These are phyloP conservation scores for Bonia amplexicaulis DNA, from an alignment of 176 grass and related monocot species.

Conservation along the genomic window DNA sequence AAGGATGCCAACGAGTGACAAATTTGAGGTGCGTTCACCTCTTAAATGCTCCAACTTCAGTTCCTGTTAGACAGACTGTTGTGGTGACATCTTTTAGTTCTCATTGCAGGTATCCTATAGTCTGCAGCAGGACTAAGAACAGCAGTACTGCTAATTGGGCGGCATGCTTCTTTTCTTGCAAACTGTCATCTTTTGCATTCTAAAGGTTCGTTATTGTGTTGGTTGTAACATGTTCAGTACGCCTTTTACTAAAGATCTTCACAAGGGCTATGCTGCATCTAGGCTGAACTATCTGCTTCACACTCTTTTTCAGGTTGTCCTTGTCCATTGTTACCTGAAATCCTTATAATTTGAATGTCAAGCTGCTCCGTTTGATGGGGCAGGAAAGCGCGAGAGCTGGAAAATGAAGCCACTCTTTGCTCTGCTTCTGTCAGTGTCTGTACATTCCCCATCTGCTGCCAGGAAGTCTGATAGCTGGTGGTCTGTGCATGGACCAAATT, in stretches of 20 bases:
- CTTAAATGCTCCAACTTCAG: background rate
- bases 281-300: conserved; percentile 1
- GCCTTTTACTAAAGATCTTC: background rate
- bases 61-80: background rate
- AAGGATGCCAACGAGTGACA: conserved; percentile 10
- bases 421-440: conserved; percentile 54
- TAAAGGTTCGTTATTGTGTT: conserved; percentile 38
- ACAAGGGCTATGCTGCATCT: background rate
- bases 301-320: conserved; percentile 37
- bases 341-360: conserved; percentile 39
- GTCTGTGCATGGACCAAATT: conserved; percentile 40
- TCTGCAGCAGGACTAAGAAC: conserved; percentile 72
- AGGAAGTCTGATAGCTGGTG: conserved; percentile 57
- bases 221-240: background rate
- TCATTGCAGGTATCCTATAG: conserved; percentile 43
- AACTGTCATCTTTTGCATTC: conserved; percentile 54
- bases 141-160: conserved; percentile 53
- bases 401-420: conserved; percentile 22
- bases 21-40: conserved; percentile 38
- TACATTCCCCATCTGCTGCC: conserved; percentile 46
- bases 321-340: conserved; percentile 42
- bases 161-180: conserved; percentile 69
- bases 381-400: conserved; percentile 35
- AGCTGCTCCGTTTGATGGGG: conserved; percentile 36
- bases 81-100: background rate